Base-by-base conservation (phyloP, 2,329 filamentous ascomycete genomes). In the Cladosporium oxysporum region DNA sequence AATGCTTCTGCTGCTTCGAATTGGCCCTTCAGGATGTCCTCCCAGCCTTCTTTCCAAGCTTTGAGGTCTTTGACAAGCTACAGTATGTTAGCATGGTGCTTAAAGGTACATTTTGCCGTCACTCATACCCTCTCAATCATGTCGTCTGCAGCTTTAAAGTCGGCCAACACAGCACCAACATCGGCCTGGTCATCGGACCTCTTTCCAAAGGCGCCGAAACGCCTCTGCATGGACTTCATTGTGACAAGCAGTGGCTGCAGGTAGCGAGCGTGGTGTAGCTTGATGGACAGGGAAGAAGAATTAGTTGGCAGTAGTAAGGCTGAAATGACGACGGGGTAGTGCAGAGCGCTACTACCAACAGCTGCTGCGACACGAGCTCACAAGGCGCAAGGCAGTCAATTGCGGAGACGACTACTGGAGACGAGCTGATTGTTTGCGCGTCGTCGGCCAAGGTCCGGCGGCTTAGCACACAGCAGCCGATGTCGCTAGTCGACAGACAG, bases 111-210 rank as follows among this genome's bases (percentile, higher is more conserved):
- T 11, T 23, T 21, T 7, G 52, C 8, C 11, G n/a, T 26, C 28
- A 21, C 14, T 59, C 66, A 64, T 81, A 92, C 91, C 83, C 88
- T 88, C 69, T 86, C 84, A 69, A 95, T 83, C 75, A 93, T 85
- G 70, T 86, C 86, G 76, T 95, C 90, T 29, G 89, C 90, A 77
- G 93, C 89, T 71, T 92, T 90, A 75, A 93, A 95, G 74, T 95
- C 91, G 71, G 87, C 89, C 65, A 96, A 81, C 63, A 95, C 82
- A 53, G 89, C 84, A 12, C 89, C 88, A 55, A 94, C 88, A 74
- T 92, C 90, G 70, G 89, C 89, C 75, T 92, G 90, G 77, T 95
- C 90, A 65, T 89, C 90, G 28, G 88, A 87, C 68, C 88, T 85
- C 74, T 86, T 87, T 79, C 88, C 84, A 75, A 93, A 86, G 78